A percentile compares a stretch with the other conserved stretches of the same genome.
These are phyloP conservation scores for Apophysomyces sp. DNA, from an alignment of 371 early-diverging fungal species.

Conservation along the genomic window DNA sequence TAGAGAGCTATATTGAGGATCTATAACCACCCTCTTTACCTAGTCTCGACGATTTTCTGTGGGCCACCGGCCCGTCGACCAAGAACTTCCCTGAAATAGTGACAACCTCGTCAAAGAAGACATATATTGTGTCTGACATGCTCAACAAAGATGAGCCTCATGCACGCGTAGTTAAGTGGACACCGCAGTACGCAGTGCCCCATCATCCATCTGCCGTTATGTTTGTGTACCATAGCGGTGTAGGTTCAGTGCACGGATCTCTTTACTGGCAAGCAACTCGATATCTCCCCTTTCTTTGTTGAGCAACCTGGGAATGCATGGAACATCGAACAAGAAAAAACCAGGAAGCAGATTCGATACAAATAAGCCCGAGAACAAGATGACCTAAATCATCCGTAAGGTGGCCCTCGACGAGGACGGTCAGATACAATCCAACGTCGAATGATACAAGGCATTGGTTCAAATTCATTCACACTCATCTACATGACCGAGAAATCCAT, in stretches of 20 bases:
- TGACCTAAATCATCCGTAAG: not conserved
- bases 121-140: not conserved
- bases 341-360: not conserved
- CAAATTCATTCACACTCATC: conserved; percentile 26
- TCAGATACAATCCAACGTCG: not conserved
- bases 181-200: conserved; percentile 43
- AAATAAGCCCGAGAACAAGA: not conserved
- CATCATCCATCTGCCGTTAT: conserved; percentile 26
- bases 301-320: conserved; percentile 33
- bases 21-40: too few relatives aligned
- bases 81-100: conserved; percentile 5
- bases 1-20: too few relatives aligned
- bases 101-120: conserved; percentile 7
- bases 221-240: conserved; percentile 45
- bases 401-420: conserved; percentile 2
- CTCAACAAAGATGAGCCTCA: not conserved
- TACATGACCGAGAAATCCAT: too few relatives aligned
- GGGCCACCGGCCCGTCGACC: conserved; percentile 18
- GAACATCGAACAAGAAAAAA: not conserved
- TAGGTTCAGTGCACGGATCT: conserved; percentile 31
- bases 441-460: conserved; percentile 7
- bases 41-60: conserved; percentile 33
- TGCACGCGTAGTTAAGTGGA: conserved; percentile 24
- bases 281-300: conserved; percentile 31
- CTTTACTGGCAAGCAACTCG: conserved; percentile 25